These are phyloP conservation scores for Leishmania tarentolae DNA, from an alignment of 208 protist genomes.

Conservation along the genomic window DNA sequence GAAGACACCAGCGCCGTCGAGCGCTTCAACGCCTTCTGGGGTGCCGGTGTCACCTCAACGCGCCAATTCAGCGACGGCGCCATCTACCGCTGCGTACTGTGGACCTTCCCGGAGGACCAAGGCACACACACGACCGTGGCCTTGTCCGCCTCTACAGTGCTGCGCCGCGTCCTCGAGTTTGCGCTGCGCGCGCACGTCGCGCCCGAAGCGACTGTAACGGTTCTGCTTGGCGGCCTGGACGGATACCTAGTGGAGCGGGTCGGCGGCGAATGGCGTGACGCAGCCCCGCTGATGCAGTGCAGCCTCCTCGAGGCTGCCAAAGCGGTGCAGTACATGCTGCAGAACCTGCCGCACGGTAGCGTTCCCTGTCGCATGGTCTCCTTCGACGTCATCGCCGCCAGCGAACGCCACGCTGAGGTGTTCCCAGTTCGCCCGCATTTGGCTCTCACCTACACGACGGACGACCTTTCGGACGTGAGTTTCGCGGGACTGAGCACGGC, in stretches of 20 bases:
- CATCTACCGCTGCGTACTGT: constrained; percentile 87
- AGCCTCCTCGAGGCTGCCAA: constrained; percentile 61
- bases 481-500: constrained; percentile 65
- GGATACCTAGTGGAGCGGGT: constrained; percentile 66
- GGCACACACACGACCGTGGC: constrained; percentile 55
- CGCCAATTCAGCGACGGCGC: constrained; percentile 87
- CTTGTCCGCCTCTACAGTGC: constrained; percentile 56
- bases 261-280: constrained; percentile 79
- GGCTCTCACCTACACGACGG: constrained; percentile 71
- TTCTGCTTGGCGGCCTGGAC: constrained; percentile 68
- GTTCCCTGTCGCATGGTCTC: constrained; percentile 79
- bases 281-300: constrained; percentile 56
- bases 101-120: constrained; percentile 59
- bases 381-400: constrained; percentile 76
- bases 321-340: constrained; percentile 64
- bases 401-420: constrained; percentile 69
- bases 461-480: constrained; percentile 45
- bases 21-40: constrained; percentile 86
- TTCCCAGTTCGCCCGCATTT: constrained; percentile 84
- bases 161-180: constrained; percentile 60
- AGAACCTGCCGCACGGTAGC: constrained; percentile 51
- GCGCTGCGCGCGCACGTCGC: constrained; percentile 62
- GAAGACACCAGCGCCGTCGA: constrained; percentile 70
- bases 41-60: constrained; percentile 62
- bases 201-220: constrained; percentile 34